Evolutionary conservation across 805 yeast species (phyloP).

Genomic region (Blastobotrys attinorum): DNA sequence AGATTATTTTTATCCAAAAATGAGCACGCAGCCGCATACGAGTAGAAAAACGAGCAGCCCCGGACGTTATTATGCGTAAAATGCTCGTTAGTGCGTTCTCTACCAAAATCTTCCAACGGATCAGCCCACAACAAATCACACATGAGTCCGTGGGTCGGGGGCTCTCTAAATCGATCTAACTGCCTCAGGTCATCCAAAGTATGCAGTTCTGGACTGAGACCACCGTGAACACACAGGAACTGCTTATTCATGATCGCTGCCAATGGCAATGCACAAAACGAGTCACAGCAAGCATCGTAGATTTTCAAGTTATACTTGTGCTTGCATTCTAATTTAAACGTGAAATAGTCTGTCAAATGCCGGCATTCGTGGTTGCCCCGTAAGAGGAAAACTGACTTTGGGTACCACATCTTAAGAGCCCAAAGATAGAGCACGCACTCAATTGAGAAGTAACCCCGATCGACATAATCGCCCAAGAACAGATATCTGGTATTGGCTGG

Average conservation of each 20-base stretch:
- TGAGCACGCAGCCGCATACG: slow-evolving; percentile 72
- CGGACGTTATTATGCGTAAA: slow-evolving; percentile 66
- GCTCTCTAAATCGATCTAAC: slow-evolving; percentile 79
- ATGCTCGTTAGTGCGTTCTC: slow-evolving; percentile 33
- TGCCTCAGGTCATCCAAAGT: slow-evolving; percentile 58
- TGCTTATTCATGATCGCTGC: slow-evolving; percentile 92
- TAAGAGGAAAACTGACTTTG: slow-evolving; percentile 66
- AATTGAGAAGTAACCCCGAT: slow-evolving; percentile 83
- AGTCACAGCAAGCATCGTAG: slow-evolving; percentile 64
- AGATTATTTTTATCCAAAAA: slow-evolving; percentile 73
- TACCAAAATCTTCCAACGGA: slow-evolving; percentile 85
- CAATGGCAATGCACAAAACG: slow-evolving; percentile 82
- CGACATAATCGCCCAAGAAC: slow-evolving; percentile 92
- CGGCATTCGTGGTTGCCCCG: slow-evolving; percentile 95
- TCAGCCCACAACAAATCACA: slow-evolving; percentile 96
- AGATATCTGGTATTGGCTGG: slow-evolving; percentile 70
- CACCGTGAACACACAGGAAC: slow-evolving; percentile 95
- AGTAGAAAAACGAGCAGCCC: slow-evolving; percentile 88
- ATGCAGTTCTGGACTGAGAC: slow-evolving; percentile 77
- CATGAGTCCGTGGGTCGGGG: slow-evolving; percentile 89
- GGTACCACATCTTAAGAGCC: slow-evolving; percentile 69
- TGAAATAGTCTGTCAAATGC: slow-evolving; percentile 88
- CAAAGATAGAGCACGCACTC: slow-evolving; percentile 65
- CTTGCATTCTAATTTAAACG: slow-evolving; percentile 83
- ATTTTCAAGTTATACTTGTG: slow-evolving; percentile 65